Percentiles rank a stretch among this genome's conserved stretches.
phyloP scores from a whole-genome alignment of 352 stramenopile genomes.

The Phytophthora tentaculata region DNA sequence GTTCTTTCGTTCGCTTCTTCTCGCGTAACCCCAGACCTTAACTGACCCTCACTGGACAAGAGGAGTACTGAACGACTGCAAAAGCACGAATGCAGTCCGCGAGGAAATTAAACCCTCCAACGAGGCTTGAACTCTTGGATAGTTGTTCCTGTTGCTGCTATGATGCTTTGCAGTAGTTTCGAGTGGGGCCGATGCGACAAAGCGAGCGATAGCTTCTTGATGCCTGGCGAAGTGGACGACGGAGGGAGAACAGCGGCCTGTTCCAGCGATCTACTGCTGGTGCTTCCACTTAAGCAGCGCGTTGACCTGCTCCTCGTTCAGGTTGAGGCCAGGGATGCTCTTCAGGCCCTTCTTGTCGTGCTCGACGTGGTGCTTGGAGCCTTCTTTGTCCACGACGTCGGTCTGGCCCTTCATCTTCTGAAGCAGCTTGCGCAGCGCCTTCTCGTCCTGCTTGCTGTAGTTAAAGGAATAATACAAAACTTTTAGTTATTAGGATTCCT shows the following conservation, averaged over 20 bases:
- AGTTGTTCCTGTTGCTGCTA: slow-evolving; percentile 23
- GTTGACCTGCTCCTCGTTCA: slow-evolving; percentile 72
- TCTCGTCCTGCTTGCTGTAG: slow-evolving; percentile 87
- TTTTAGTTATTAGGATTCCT: slow-evolving; percentile 10
- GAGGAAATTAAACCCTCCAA: slow-evolving; percentile 5
- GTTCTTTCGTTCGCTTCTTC: neutral
- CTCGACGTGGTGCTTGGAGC: slow-evolving; percentile 74
- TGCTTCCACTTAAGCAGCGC: slow-evolving; percentile 92
- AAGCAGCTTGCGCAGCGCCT: slow-evolving; percentile 84
- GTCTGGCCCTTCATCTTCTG: slow-evolving; percentile 89
- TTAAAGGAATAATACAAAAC: slow-evolving; percentile 2
- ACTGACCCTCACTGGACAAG: neutral
- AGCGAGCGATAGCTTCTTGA: slow-evolving; percentile 8
- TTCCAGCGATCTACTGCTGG: slow-evolving; percentile 68
- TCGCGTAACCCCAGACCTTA: slow-evolving; percentile 2
- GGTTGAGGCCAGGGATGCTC: slow-evolving; percentile 64
- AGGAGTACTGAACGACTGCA: neutral
- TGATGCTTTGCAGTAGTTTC: slow-evolving; percentile 10
- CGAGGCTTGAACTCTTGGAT: slow-evolving; percentile 12
- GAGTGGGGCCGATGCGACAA: neutral
- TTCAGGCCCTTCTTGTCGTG: slow-evolving; percentile 81
- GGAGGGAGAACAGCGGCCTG: neutral
- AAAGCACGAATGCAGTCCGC: slow-evolving; percentile 6
- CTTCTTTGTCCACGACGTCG: slow-evolving; percentile 63
- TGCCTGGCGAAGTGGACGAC: slow-evolving; percentile 6